These are phyloP conservation scores for Rhizopus stolonifer DNA, from an alignment of 371 early-diverging fungal genomes.

Conservation along the genomic window DNA sequence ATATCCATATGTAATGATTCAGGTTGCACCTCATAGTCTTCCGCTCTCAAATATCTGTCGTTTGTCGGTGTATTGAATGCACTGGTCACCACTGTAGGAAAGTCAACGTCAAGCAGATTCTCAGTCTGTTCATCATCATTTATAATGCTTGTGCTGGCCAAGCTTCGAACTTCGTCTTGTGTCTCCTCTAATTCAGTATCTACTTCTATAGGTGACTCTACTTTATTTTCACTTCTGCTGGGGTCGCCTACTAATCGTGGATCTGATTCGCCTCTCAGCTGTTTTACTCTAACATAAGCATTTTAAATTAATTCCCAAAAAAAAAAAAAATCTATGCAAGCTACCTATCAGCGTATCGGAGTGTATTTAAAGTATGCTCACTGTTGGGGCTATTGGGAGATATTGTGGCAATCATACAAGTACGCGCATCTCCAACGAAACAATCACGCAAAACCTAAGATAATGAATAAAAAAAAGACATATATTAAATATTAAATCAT, in stretches of 20 bases:
- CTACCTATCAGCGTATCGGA: constrained; percentile 94
- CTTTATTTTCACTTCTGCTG: not conserved
- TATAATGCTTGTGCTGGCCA: constrained; percentile 18
- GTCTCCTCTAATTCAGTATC: not conserved
- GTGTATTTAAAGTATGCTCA: constrained; percentile 98
- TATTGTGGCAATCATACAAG: constrained; percentile 97
- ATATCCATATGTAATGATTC: too few species aligned
- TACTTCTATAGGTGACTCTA: not conserved
- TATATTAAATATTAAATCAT: not conserved
- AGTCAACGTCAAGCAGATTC: constrained; percentile 43
- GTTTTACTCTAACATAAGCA: constrained; percentile 34
- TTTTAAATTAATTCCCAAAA: too few species aligned
- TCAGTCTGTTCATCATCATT: constrained; percentile 40
- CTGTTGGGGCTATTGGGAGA: constrained; percentile 89
- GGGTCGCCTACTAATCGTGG: constrained; percentile 21
- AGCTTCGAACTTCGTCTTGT: constrained; percentile 10
- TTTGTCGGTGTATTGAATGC: constrained; percentile 38
- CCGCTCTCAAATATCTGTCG: constrained; percentile 17
- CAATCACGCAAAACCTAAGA: constrained; percentile 90
- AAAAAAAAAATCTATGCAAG: too few species aligned
- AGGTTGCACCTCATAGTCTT: not conserved
- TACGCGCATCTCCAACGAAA: constrained; percentile 94
- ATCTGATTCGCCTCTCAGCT: constrained; percentile 45
- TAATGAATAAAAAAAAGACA: not conserved
- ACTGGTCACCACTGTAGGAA: constrained; percentile 28